phyloP scores from a whole-genome alignment of 2,329 filamentous ascomycete genomes.

The Pseudogymnoascus sp. region DNA sequence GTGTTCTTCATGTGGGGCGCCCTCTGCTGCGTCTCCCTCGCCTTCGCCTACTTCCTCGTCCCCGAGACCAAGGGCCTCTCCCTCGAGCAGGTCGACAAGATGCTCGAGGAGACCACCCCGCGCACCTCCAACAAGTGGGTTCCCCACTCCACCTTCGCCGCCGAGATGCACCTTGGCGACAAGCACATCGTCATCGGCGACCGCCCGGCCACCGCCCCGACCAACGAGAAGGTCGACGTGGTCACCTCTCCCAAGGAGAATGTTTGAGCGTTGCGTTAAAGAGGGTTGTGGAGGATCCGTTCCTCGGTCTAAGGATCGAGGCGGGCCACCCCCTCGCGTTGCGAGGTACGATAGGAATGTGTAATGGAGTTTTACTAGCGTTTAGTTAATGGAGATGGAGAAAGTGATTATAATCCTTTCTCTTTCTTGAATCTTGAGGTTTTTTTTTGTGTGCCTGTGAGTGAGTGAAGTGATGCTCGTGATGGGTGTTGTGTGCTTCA shows the following conservation, averaged over 20 bases:
- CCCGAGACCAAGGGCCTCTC: slow-evolving; percentile 67
- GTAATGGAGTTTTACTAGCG: slow-evolving; percentile 14
- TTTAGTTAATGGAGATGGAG: slow-evolving; percentile 20
- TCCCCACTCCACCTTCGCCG: slow-evolving; percentile 24
- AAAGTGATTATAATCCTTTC: neutral
- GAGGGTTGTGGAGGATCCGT: neutral
- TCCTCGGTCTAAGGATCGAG: neutral
- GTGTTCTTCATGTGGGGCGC: slow-evolving; percentile 61
- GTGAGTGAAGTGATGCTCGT: neutral
- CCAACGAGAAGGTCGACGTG: slow-evolving; percentile 41
- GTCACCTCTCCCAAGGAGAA: neutral
- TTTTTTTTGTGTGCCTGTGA: neutral
- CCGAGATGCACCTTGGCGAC: slow-evolving; percentile 16
- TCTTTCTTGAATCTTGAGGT: neutral
- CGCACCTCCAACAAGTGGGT: slow-evolving; percentile 26
- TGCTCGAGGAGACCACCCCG: slow-evolving; percentile 41
- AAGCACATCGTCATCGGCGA: slow-evolving; percentile 1
- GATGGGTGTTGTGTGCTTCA: neutral
- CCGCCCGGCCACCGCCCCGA: neutral
- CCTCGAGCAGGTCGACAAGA: slow-evolving; percentile 63
- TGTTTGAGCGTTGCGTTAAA: neutral
- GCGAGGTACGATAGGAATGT: neutral
- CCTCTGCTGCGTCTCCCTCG: slow-evolving; percentile 45
- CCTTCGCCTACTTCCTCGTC: slow-evolving; percentile 51
- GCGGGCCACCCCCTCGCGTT: neutral